Percentiles rank a stretch among this genome's conserved stretches.
Evolutionary conservation across 805 yeast genomes (phyloP).

Genomic region (Nakazawaea anatomiae): DNA sequence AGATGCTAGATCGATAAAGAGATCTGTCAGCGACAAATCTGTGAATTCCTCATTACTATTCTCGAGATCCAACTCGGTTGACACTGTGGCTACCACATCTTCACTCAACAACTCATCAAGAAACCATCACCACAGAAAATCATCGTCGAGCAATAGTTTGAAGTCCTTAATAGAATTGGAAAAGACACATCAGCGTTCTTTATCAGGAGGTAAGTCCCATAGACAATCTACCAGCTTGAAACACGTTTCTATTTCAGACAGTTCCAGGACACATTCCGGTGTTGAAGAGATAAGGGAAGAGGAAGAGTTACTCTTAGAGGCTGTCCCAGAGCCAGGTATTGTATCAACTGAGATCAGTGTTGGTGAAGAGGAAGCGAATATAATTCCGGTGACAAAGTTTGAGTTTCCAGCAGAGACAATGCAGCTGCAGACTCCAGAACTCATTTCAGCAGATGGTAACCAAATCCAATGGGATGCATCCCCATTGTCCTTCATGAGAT

Average conservation of each 20-base stretch:
- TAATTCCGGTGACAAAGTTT: too few species aligned
- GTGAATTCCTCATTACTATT: slow-evolving; percentile 13
- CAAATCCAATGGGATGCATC: not conserved
- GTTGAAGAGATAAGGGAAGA: slow-evolving; percentile 10
- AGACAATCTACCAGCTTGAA: not conserved
- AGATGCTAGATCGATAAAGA: not conserved
- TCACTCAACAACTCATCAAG: slow-evolving; percentile 11
- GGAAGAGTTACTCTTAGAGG: not conserved
- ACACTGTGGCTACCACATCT: slow-evolving; percentile 18
- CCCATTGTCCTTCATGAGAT: slow-evolving; percentile 5
- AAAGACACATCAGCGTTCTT: slow-evolving; percentile 9
- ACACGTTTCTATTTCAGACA: not conserved
- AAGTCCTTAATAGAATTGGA: slow-evolving; percentile 12
- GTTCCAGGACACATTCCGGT: slow-evolving; percentile 15
- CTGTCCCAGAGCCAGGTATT: too few species aligned
- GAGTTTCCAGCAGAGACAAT: not conserved
- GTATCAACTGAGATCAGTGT: too few species aligned
- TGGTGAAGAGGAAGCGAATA: too few species aligned
- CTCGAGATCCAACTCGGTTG: slow-evolving; percentile 23
- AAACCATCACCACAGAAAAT: slow-evolving; percentile 7
- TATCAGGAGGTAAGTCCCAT: not conserved
- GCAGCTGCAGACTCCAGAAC: not conserved
- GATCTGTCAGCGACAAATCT: slow-evolving; percentile 9
- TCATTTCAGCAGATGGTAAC: not conserved
- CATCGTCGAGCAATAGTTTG: slow-evolving; percentile 8